Evolutionary conservation across 352 stramenopile genomes (phyloP), one percentile per base, ranked within the genome.

Genomic region (Globisporangium orthogonon): DNA sequence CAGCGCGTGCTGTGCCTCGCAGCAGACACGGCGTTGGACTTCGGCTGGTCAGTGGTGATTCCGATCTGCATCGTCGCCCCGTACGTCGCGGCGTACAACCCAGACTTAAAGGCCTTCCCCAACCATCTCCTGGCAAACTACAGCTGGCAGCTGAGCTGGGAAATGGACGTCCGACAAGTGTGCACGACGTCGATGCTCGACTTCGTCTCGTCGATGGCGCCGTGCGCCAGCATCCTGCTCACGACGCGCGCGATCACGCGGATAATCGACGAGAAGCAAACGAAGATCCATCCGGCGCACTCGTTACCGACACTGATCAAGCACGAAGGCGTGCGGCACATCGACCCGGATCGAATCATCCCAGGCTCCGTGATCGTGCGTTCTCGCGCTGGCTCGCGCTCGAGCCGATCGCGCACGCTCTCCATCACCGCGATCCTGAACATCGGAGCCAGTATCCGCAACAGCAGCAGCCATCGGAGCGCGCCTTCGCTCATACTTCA

Each of bases 31-130:
- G 50, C 52, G 3, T 56, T 74, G 13, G 67, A 70, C 37, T 72
- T 74, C 48, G 58, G 45, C 3, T 74, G 67, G 64, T 50, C 64
- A 0, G 67, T 72, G 13, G 53, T 63, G 28, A 53, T 74, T 31
- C 67, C 64, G 30, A 54, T 33, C 17, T 67, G 67, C 45, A 65
- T 72, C 15, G 55, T 64, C 28, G 54, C 63, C 45, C 33, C 62
- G 28, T 74, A 70, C 29, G 13, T 67, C 17, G 9, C 39, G 2
- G 55, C 55, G 28, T 55, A 54, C 11, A 47, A 61, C 30, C 15
- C 47, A 13, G 40, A 13, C n/a, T 14, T 55, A 15, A n/a, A 17
- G 1, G 55, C 39, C 17, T 54, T 44, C 10, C 35, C 47, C 3
- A n/a, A 54, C 4, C 23, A 41, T 4, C 29, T 53, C 11, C 49